phyloP scores from a whole-genome alignment of 805 yeast genomes.

The Ogataea siamensis region DNA sequence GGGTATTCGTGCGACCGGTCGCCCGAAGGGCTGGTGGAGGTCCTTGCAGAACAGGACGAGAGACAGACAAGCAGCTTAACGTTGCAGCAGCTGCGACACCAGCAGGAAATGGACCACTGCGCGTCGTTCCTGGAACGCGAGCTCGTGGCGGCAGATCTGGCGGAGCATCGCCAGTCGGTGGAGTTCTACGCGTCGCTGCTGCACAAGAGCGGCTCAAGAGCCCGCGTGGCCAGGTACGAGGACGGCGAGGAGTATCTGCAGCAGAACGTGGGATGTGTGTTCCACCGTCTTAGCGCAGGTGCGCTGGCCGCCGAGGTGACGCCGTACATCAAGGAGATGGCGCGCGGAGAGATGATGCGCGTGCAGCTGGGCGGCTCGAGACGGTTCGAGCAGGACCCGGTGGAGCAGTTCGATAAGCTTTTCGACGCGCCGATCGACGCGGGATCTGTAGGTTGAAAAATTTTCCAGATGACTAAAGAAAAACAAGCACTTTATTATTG shows the following conservation, averaged over 20 bases:
- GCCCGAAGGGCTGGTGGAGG: conserved; percentile 18
- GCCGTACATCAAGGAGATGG: conserved; percentile 33
- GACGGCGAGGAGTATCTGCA: conserved; percentile 24
- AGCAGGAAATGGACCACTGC: conserved; percentile 9
- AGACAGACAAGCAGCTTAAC: background rate
- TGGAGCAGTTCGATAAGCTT: conserved; percentile 18
- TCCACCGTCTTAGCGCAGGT: conserved; percentile 18
- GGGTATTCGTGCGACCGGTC: conserved; percentile 21
- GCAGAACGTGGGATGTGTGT: conserved; percentile 23
- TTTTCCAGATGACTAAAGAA: conserved; percentile 17
- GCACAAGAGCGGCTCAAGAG: conserved; percentile 26
- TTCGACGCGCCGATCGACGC: conserved; percentile 15
- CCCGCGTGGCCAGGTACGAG: conserved; percentile 15
- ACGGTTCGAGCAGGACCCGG: conserved; percentile 18
- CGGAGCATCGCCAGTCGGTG: conserved; percentile 3
- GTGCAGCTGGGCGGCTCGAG: conserved; percentile 7
- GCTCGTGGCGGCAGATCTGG: background rate
- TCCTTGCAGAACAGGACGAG: background rate
- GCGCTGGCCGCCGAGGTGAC: conserved; percentile 23
- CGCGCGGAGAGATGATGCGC: conserved; percentile 24
- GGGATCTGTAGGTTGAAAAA: conserved; percentile 6
- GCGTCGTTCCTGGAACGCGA: background rate
- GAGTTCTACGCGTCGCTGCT: conserved; percentile 31
- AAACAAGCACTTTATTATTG: conserved; percentile 10
- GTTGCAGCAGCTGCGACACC: conserved; percentile 1